phyloP scores from a whole-genome alignment of 768 basidiomycete species.

The Leucocoprinus sp. region DNA sequence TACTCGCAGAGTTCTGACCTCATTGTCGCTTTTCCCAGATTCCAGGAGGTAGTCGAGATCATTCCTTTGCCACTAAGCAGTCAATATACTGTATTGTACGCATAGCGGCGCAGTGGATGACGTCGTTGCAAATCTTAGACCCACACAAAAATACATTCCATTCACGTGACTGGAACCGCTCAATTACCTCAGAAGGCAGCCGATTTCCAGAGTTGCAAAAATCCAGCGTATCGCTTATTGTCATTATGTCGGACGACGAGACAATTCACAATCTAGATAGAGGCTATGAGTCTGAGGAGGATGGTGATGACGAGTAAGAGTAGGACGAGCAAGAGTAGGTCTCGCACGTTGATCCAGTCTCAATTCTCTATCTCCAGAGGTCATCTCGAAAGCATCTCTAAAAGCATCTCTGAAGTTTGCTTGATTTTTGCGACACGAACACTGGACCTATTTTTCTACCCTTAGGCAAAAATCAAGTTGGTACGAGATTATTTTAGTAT shows the following conservation, averaged over 20 bases:
- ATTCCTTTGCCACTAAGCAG: no score
- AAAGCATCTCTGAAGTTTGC: no score
- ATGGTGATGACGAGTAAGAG: slow-evolving; percentile 61
- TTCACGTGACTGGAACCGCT: slow-evolving; percentile 5
- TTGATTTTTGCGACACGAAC: no score
- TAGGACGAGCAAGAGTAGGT: slow-evolving; percentile 40
- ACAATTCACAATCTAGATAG: slow-evolving; percentile 58
- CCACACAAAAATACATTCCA: background rate
- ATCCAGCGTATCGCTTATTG: slow-evolving; percentile 5
- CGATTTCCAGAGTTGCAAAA: slow-evolving; percentile 11
- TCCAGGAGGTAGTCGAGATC: no score
- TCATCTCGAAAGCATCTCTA: slow-evolving; percentile 89
- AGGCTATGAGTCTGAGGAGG: slow-evolving; percentile 62
- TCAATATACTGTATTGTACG: no score
- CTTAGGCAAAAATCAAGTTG: no score
- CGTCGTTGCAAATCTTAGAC: slow-evolving; percentile 5
- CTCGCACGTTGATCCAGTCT: slow-evolving; percentile 68
- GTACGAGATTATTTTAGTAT: no score
- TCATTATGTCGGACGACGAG: slow-evolving; percentile 61
- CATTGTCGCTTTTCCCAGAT: no score
- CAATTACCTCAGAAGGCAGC: slow-evolving; percentile 7
- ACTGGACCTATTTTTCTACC: no score
- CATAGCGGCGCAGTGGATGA: slow-evolving; percentile 1
- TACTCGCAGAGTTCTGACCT: no score
- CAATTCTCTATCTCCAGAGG: slow-evolving; percentile 83